Evolutionary conservation across 441 rosid genomes (phyloP).

Genomic region (Populus tomentosa): DNA sequence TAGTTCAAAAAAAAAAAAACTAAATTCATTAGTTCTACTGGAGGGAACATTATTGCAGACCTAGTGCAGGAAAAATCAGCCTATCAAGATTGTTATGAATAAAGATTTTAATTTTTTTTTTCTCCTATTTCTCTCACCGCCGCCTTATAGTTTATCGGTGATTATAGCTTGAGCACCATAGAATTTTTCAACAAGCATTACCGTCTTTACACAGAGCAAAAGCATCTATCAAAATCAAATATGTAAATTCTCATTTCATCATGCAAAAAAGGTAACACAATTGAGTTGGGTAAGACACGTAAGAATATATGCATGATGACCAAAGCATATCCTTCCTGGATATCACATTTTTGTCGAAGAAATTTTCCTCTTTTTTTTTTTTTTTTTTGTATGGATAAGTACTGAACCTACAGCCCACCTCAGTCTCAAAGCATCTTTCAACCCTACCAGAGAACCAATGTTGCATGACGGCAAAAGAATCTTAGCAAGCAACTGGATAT

Average conservation of each 20-base stretch:
- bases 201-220: neutral
- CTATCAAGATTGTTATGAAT: neutral
- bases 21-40: neutral
- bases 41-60: neutral
- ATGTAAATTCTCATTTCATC: neutral
- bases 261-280: neutral
- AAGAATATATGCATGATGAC: neutral
- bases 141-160: too few species aligned
- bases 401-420: neutral
- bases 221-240: neutral
- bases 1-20: too few species aligned
- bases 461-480: neutral
- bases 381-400: neutral
- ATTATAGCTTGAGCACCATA: neutral
- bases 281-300: neutral
- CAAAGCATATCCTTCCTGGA: neutral
- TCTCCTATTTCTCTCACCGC: too few species aligned
- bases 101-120: too few species aligned
- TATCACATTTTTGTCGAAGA: neutral
- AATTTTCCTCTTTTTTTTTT: neutral
- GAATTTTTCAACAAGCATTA: too few species aligned
- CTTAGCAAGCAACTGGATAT: too few species aligned
- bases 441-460: neutral
- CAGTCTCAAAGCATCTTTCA: neutral
- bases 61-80: neutral